Conservation (phyloP, 768 basidiomycete genomes). For the Pleurotus sapidus region DNA sequence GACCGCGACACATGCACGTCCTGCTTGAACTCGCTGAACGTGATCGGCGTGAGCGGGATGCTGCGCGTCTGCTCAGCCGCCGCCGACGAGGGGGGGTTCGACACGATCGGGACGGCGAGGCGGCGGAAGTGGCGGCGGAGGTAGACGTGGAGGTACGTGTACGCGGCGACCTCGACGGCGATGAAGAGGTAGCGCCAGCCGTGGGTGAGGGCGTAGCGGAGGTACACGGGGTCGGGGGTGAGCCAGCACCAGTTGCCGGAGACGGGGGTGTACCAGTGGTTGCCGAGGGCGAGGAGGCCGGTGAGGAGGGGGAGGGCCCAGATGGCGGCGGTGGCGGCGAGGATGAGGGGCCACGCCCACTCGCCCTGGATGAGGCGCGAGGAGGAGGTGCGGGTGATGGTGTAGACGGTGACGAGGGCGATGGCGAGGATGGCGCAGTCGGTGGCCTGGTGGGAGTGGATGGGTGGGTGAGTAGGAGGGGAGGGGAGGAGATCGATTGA, state of each 20-base stretch:
- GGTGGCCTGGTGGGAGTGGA: slow-evolving; percentile 8
- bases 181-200: slow-evolving; percentile 16
- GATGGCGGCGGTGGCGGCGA: background rate
- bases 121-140: background rate
- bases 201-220: slow-evolving; percentile 15
- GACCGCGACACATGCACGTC: background rate
- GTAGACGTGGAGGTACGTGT: slow-evolving; percentile 3
- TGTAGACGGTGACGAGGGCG: slow-evolving; percentile 13
- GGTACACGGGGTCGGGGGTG: slow-evolving; percentile 8
- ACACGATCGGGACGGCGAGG: slow-evolving; percentile 4
- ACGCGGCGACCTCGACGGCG: slow-evolving; percentile 10
- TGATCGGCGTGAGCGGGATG: slow-evolving; percentile 3
- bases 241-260: slow-evolving; percentile 17
- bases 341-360: slow-evolving; percentile 4
- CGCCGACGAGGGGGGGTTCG: slow-evolving; percentile 1
- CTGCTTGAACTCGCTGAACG: slow-evolving; percentile 1
- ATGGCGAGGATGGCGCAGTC: slow-evolving; percentile 14
- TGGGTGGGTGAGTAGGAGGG: too few relatives aligned
- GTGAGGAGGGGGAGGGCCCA: slow-evolving; percentile 1
- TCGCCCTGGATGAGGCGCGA: background rate
- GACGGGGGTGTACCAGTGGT: slow-evolving; percentile 12
- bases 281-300: slow-evolving; percentile 13
- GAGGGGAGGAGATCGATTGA: background rate
- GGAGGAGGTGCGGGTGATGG: slow-evolving; percentile 9
- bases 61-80: background rate